Percentiles rank a stretch among this genome's conserved stretches.
These are phyloP conservation scores for Lotmaria passim DNA, from an alignment of 208 protist genomes.

Conservation along the genomic window DNA sequence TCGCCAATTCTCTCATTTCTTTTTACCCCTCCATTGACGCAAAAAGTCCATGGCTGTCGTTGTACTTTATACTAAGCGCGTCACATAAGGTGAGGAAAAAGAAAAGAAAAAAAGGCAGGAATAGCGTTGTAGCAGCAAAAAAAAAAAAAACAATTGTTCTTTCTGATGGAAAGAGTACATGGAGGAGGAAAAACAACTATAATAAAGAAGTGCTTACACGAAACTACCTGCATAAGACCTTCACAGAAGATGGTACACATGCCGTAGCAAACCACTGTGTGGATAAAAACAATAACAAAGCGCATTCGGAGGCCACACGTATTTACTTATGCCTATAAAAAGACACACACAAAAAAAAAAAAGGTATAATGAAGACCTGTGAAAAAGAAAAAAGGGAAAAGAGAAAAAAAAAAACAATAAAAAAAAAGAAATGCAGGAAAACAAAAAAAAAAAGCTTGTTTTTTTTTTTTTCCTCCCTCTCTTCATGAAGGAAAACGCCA, in stretches of 20 bases:
- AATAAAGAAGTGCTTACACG: too few species aligned
- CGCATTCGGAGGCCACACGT: background rate
- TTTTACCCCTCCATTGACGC: background rate
- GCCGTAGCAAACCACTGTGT: background rate
- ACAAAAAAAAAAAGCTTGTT: background rate
- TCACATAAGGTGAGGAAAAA: too few species aligned
- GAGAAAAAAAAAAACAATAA: background rate
- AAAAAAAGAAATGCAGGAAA: background rate
- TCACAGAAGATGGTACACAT: background rate
- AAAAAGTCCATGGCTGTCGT: too few species aligned
- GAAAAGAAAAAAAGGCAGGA: too few species aligned
- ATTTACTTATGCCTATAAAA: background rate
- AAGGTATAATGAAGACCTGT: background rate
- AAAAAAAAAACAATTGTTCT: too few species aligned
- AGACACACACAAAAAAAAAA: slow-evolving; percentile 1
- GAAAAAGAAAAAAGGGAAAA: background rate
- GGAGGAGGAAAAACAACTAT: too few species aligned
- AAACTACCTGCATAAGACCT: too few species aligned
- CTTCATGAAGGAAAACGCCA: background rate
- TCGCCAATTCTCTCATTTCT: background rate
- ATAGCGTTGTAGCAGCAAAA: too few species aligned
- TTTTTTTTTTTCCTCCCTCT: too few species aligned
- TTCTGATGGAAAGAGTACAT: too few species aligned
- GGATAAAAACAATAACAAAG: background rate
- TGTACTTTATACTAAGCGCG: too few species aligned